A percentile compares a stretch with the other conserved stretches of the same genome.
Evolutionary conservation across 139 green algal species (phyloP).

Genomic region (Chlorella sp.): DNA sequence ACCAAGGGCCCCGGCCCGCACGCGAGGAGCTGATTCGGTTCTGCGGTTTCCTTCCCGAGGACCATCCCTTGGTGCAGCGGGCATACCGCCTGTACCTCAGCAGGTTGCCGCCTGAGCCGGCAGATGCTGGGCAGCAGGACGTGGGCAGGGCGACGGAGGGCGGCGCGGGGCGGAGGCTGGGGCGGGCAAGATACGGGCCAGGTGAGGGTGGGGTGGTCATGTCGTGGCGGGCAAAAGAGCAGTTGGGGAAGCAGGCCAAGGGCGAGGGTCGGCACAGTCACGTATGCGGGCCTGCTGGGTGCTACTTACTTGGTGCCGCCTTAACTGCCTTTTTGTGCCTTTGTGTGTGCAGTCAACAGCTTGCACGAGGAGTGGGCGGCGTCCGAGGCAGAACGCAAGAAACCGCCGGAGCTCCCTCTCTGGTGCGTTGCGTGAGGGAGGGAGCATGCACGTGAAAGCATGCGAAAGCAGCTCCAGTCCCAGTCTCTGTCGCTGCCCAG

Average conservation of each 20-base stretch:
- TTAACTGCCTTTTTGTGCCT: too few species aligned
- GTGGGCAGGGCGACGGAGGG: background rate
- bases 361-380: background rate
- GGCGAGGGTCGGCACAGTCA: too few species aligned
- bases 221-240: too few species aligned
- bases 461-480: too few species aligned
- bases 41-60: background rate
- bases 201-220: background rate
- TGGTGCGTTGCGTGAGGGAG: background rate
- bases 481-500: too few species aligned
- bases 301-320: too few species aligned
- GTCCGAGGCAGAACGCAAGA: background rate
- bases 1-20: background rate
- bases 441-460: too few species aligned
- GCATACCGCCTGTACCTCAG: background rate
- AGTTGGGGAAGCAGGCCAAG: too few species aligned
- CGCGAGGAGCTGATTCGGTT: constrained; percentile 1
- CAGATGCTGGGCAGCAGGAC: background rate
- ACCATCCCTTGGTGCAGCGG: constrained; percentile 1
- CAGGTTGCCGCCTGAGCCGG: background rate
- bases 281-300: too few species aligned
- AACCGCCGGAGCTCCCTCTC: background rate
- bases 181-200: background rate
- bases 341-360: background rate
- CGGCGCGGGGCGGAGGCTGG: background rate